Base-by-base conservation (phyloP, 2,329 filamentous ascomycete species). In the Alternaria tenuissima region DNA sequence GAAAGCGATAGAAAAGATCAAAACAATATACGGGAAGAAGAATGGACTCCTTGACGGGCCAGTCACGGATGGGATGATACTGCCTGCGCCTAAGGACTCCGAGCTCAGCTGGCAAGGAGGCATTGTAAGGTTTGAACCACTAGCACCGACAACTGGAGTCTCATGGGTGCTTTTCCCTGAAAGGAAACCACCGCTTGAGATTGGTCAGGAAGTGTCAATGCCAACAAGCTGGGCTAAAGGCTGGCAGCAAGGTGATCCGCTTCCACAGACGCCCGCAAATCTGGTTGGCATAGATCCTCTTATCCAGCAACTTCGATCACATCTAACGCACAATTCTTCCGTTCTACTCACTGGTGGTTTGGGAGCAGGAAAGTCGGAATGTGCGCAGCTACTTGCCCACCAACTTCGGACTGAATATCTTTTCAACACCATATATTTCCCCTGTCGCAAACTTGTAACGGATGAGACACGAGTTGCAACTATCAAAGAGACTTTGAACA, bases 401-500 rank as follows among this genome's bases (percentile, higher is more conserved):
- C 86, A 85, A 41, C 81, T 99, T 55, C 88, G 91, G 24, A 85
- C 85, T 54, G 88, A 93, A 46, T 86, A 87, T 53, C 82, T 97
- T 0, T 97, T 92, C 74, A 90, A 96, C 74, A 90, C 91, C 1
- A 88, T 90, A 5, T 97, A 96, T 78, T 93, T 96, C 66, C 87
- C 93, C 0, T 98, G 94, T 70, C 88, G 91, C 28, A 94, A 91
- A 63, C 84, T 97, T 4, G 90, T 97, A 28, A 97, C 91, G 1
- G 94, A 98, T 62, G 95, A 99, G 76, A 96, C 90, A 39, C 87
- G 94, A 59, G 88, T 97, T 14, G 91, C 93, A 3, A 92, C 91
- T 0, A 92, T 99, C 79, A 97, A 96, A 73, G 94, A 98, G 72
- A 95, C 89, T 0, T 80, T 99, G 5, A 89, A 87, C 52, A 87